Base-by-base conservation (phyloP, 2,329 filamentous ascomycete species). In the Trichophaea hybrida region DNA sequence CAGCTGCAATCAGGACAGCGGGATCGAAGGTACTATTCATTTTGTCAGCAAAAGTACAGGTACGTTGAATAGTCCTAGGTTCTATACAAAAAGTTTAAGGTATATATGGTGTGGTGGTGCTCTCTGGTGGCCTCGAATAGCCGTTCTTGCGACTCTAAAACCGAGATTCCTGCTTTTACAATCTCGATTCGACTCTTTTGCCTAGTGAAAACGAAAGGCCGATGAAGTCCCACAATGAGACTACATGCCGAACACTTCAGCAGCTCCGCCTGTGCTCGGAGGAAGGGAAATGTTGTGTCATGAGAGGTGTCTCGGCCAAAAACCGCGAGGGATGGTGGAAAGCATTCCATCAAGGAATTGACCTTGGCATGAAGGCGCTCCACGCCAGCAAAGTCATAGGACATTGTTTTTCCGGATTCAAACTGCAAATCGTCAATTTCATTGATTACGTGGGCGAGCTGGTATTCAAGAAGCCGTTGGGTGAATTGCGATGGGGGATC, bases 131-230 rank as follows among this genome's bases (percentile, higher is more conserved):
- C 71, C 58, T 75, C 72, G 65, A 80, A 77, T 53, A 77, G 73
- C 38, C 72, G 68, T 61, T 75, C 73, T 68, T 83, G 80, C 13
- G 78, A 72, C 31, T 78, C 74, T 1, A 84, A 73, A 71, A 81
- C 79, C 1, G 73, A 73, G 2, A 83, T 66, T 53, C 77, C 79
- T 4, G 80, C 79, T 65, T 74, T 74, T 4, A 83, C 73, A 1
- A 80, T 80, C 63, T 79, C 77, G 3, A 73, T 72, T n/a, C 80
- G 73, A 66, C 78, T 81, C 38, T 73, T 71, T 5, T 74, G 69
- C 10, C 78, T 75, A 13, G 79, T 80, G 64, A 83, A 83, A 17
- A 83, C 76, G 66, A 82, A 83, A 0, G 80, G 79, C 31, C 80
- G 74, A 62, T 84, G 81, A 43, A 84, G 72, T 4, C 78, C 79